Percentiles rank a stretch among this genome's conserved stretches.
Evolutionary conservation across 2,329 filamentous ascomycete genomes (phyloP).

Genomic region (Zymoseptoria crescenta): DNA sequence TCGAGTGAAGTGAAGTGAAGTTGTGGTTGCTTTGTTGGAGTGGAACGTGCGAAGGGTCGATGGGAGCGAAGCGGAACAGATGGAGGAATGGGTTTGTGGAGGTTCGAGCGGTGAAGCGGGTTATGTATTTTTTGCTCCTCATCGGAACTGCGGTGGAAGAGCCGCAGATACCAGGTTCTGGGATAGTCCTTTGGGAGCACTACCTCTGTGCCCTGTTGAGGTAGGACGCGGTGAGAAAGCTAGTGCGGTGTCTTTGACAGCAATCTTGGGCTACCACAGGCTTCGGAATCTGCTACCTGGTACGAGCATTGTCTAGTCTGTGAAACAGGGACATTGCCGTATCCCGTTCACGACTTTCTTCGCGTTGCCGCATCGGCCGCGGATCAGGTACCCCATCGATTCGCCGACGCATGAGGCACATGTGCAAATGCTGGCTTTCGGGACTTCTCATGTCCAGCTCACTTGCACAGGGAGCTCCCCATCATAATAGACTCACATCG

Average conservation of each 20-base stretch:
- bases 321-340: conserved; percentile 1
- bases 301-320: conserved; percentile 6
- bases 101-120: not conserved
- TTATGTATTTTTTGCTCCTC: conserved; percentile 1
- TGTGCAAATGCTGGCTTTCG: not conserved
- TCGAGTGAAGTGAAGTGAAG: not conserved
- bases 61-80: not conserved
- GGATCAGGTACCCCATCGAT: not conserved
- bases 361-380: not conserved
- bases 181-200: conserved; percentile 5
- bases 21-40: not conserved
- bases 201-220: conserved; percentile 13
- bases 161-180: conserved; percentile 7
- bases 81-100: not conserved
- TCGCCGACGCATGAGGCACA: not conserved
- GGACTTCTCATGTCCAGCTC: not conserved
- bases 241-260: conserved; percentile 6
- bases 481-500: not conserved
- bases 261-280: conserved; percentile 3
- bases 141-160: not conserved
- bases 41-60: not conserved
- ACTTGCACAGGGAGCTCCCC: not conserved
- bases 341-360: not conserved
- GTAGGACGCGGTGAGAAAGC: conserved; percentile 7
- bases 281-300: conserved; percentile 8